These are phyloP conservation scores for Exobasidium rhododendri DNA, from an alignment of 1,284 basidiomycete species.

Conservation along the genomic window DNA sequence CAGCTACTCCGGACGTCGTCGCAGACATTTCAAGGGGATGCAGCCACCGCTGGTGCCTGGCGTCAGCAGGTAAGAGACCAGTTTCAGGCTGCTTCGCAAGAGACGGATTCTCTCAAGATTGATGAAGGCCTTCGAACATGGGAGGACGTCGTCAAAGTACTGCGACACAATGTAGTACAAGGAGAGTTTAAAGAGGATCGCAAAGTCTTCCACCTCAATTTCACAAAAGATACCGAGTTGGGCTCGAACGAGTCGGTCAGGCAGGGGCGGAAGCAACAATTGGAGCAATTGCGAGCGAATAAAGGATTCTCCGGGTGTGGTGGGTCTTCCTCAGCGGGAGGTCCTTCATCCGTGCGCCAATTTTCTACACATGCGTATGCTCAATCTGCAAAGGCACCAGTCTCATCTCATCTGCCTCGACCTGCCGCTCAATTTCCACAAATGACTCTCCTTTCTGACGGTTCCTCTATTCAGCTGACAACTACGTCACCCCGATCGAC, in stretches of 20 bases:
- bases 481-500: constrained; percentile 48
- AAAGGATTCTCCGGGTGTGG: not conserved
- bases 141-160: constrained; percentile 41
- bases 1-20: constrained; percentile 43
- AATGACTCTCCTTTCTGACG: constrained; percentile 48
- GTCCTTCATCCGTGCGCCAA: not conserved
- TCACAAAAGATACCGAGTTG: constrained; percentile 6
- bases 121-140: constrained; percentile 45
- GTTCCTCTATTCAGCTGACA: constrained; percentile 48
- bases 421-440: constrained; percentile 44
- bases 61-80: constrained; percentile 34
- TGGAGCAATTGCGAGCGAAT: constrained; percentile 1
- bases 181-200: constrained; percentile 36
- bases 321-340: not conserved
- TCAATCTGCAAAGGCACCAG: not conserved
- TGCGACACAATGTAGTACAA: constrained; percentile 51
- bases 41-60: constrained; percentile 31
- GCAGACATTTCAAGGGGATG: constrained; percentile 41
- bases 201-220: constrained; percentile 17
- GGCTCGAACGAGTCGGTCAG: constrained; percentile 3
- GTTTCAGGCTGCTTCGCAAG: constrained; percentile 30
- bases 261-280: not conserved
- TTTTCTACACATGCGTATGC: not conserved
- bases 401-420: constrained; percentile 30
- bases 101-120: constrained; percentile 35